phyloP scores from a whole-genome alignment of 495 filamentous ascomycete genomes.

The Aspergillus indologenus region DNA sequence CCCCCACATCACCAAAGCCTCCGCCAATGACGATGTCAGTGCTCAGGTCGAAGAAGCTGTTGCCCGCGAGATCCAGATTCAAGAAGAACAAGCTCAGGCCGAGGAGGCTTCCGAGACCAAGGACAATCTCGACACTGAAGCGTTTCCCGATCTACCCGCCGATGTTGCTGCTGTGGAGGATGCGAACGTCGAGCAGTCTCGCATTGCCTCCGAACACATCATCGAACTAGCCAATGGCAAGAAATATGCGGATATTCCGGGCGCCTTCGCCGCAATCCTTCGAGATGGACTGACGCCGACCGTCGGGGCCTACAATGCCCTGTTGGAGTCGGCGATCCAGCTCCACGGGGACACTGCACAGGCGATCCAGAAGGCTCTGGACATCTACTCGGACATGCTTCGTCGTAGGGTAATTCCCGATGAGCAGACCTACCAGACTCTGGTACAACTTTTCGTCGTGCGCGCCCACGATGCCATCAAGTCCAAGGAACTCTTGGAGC shows the following conservation, averaged over 20 bases:
- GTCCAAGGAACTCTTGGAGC: constrained; percentile 67
- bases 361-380: constrained; percentile 82
- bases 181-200: constrained; percentile 49
- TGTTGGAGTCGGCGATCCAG: constrained; percentile 77
- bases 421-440: constrained; percentile 77
- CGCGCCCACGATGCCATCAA: constrained; percentile 70
- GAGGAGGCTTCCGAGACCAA: constrained; percentile 39
- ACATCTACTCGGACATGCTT: constrained; percentile 96
- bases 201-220: constrained; percentile 70
- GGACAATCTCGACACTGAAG: constrained; percentile 30
- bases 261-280: constrained; percentile 83
- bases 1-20: constrained; percentile 57
- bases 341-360: constrained; percentile 67
- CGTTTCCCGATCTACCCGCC: constrained; percentile 28
- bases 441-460: constrained; percentile 76
- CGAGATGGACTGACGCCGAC: constrained; percentile 72
- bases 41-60: constrained; percentile 64
- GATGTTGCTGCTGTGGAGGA: constrained; percentile 33
- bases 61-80: constrained; percentile 57
- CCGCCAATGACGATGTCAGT: constrained; percentile 51
- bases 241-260: constrained; percentile 80
- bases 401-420: constrained; percentile 77
- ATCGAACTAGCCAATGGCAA: constrained; percentile 62
- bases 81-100: constrained; percentile 45
- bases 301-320: constrained; percentile 81